Percentiles rank a stretch among this genome's conserved stretches.
phyloP scores from a whole-genome alignment of 2,329 filamentous ascomycete species.

The Stachybotrys elegans region DNA sequence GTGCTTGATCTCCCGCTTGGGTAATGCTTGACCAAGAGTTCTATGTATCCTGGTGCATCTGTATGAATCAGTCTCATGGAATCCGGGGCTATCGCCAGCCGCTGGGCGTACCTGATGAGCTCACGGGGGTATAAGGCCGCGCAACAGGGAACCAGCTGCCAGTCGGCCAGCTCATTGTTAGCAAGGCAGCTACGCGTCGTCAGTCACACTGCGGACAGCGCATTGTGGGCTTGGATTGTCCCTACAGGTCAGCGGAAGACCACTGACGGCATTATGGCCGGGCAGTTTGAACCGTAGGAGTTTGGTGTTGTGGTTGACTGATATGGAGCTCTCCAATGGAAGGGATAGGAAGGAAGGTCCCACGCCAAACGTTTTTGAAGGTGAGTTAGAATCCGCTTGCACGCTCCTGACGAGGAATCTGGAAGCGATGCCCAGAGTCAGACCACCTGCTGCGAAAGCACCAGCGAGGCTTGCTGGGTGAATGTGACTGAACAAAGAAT shows the following conservation, averaged over 20 bases:
- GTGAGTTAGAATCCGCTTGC: constrained; percentile 11
- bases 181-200: constrained; percentile 41
- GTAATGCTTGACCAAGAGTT: constrained; percentile 65
- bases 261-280: constrained; percentile 38
- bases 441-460: too few species aligned
- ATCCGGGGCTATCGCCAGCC: too few species aligned
- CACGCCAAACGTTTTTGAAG: constrained; percentile 22
- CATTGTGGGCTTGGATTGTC: neutral
- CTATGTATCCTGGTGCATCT: constrained; percentile 53
- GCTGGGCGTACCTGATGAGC: constrained; percentile 38
- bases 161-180: constrained; percentile 55
- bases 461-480: too few species aligned
- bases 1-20: constrained; percentile 59
- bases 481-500: too few species aligned
- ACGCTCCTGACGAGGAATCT: neutral
- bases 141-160: constrained; percentile 54
- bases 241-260: constrained; percentile 45
- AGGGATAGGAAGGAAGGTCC: constrained; percentile 40
- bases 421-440: neutral
- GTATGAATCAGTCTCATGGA: too few species aligned
- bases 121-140: constrained; percentile 64
- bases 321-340: constrained; percentile 43
- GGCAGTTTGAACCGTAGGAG: constrained; percentile 51
- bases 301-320: constrained; percentile 56
- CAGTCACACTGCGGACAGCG: neutral